phyloP scores from a whole-genome alignment of 306 rosid genomes.

The Begonia loranthoides region DNA sequence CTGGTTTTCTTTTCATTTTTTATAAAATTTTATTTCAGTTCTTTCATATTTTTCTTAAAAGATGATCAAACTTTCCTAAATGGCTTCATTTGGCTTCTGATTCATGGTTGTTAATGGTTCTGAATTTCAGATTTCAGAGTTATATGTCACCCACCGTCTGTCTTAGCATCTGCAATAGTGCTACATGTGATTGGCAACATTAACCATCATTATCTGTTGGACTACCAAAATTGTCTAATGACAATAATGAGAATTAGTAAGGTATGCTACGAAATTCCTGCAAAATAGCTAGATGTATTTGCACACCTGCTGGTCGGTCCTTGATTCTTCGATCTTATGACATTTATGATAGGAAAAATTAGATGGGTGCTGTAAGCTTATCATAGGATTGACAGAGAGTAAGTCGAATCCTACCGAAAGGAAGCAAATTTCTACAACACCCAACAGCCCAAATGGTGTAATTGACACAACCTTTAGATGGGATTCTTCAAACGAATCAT shows the following conservation, averaged over 20 bases:
- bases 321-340: not conserved
- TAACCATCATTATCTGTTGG: slow-evolving; percentile 40
- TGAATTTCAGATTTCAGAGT: slow-evolving; percentile 46
- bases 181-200: slow-evolving; percentile 58
- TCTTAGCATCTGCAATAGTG: slow-evolving; percentile 74
- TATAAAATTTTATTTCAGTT: too few relatives aligned
- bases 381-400: slow-evolving; percentile 25
- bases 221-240: slow-evolving; percentile 56
- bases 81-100: slow-evolving; percentile 2
- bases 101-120: not conserved
- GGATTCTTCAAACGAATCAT: slow-evolving; percentile 56
- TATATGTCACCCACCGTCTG: slow-evolving; percentile 59
- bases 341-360: slow-evolving; percentile 43
- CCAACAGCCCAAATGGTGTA: slow-evolving; percentile 48
- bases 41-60: too few relatives aligned
- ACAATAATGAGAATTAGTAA: slow-evolving; percentile 49
- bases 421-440: slow-evolving; percentile 28
- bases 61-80: not conserved
- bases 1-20: too few relatives aligned
- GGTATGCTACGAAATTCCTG: slow-evolving; percentile 23
- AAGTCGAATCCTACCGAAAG: slow-evolving; percentile 30
- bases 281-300: too few relatives aligned
- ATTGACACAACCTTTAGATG: slow-evolving; percentile 46
- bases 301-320: not conserved
- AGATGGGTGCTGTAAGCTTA: slow-evolving; percentile 48